These are phyloP conservation scores for Pseudocercospora fuligena DNA, from an alignment of 2,329 filamentous ascomycete genomes.

Conservation along the genomic window DNA sequence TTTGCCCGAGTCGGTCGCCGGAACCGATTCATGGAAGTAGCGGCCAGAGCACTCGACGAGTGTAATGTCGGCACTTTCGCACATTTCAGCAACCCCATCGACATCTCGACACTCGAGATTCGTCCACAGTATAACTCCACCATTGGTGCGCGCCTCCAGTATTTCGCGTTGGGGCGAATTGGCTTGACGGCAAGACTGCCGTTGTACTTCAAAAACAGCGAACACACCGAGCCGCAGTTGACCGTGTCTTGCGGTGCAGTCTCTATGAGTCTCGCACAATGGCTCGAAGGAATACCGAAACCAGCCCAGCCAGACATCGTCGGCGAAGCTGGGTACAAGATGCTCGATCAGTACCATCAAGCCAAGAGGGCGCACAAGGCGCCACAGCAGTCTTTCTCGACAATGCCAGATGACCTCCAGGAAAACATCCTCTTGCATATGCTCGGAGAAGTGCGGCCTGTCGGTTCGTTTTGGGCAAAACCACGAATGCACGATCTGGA, in stretches of 20 bases:
- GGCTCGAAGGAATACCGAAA: background rate
- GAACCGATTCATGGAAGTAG: background rate
- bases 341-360: background rate
- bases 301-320: background rate
- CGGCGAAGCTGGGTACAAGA: background rate
- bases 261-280: background rate
- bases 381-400: background rate
- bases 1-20: background rate
- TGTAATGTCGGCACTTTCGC: background rate
- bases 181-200: background rate
- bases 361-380: background rate
- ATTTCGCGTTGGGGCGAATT: background rate
- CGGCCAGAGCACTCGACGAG: background rate
- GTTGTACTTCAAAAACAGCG: background rate
- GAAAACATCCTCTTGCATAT: background rate
- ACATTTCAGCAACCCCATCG: background rate
- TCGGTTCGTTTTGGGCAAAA: background rate
- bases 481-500: background rate
- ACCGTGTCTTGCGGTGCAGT: background rate
- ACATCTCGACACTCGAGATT: background rate
- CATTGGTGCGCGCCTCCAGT: background rate
- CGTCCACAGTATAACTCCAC: background rate
- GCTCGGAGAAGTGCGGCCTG: background rate
- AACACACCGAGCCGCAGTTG: background rate
- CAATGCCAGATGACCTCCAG: background rate